Evolutionary conservation across 345 rosid species (phyloP), one percentile per base, ranked within the genome.

Genomic region (Lenwebbia sp.): DNA sequence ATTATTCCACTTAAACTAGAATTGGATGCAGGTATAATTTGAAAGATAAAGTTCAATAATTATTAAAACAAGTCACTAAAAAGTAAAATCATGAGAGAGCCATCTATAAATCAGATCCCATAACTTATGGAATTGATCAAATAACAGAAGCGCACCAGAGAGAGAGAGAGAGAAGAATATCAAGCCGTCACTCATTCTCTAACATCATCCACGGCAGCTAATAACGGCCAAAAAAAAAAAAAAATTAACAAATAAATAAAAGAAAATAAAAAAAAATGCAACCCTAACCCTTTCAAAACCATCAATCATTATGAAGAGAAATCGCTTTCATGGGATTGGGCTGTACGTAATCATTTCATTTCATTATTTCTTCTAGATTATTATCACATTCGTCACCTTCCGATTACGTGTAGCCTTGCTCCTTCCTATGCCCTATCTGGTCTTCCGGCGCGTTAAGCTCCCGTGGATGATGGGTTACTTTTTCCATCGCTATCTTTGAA

Each of bases 111-210:
- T 70, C 47, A 37, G 47, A 37, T 12, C 81, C 76, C 81, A 37
- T 70, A 19, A 37, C 81, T 33, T 41, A 70, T 21, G 81, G 81
- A 70, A 70, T 41, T 37, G 81, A 70, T 70, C 81, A 70, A 70
- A 70, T 70, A 70, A 65, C 76, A 33, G 17, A 62, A 65, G 17
- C 76, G 44, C 23, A 10, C 40, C 23, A 70, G 41, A 65, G 75
- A 65, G 78, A 65, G 76, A 65, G 76, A 62, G 41, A 62, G 75
- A 28, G 21, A 28, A 23, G 85, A 62, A 51, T 85, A 50, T 85
- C 50, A 85, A 74, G 62, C 86, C 86, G 86, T 85, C 83, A 85
- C 86, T 85, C 83, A 51, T 85, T 74, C 86, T n/a, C 86, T 60
- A 85, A 85, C 82, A 65, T 85, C 58, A 53, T 50, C 83, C 78